Evolutionary conservation across 495 filamentous ascomycete genomes (phyloP).

Genomic region (Tetracladium setigerum): DNA sequence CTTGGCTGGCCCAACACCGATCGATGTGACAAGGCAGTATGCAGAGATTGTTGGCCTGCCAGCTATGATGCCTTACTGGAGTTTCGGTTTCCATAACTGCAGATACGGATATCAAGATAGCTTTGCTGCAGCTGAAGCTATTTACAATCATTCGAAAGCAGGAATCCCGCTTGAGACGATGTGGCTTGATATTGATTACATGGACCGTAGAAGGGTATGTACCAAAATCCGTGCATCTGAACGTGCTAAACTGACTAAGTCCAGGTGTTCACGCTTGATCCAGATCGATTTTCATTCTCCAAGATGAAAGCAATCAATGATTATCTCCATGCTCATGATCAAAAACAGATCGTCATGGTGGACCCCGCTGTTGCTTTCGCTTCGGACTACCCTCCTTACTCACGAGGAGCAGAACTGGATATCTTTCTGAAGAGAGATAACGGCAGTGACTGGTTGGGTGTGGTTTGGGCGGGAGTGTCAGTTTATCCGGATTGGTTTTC

Average conservation of each 20-base stretch:
- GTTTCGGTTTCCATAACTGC: constrained; percentile 78
- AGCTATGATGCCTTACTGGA: constrained; percentile 81
- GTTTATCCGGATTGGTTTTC: constrained; percentile 85
- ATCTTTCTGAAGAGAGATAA: constrained; percentile 60
- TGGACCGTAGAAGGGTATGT: constrained; percentile 47
- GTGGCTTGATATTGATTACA: constrained; percentile 88
- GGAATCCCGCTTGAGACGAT: constrained; percentile 78
- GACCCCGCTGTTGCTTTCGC: constrained; percentile 72
- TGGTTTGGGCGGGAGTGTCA: constrained; percentile 80
- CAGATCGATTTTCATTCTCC: constrained; percentile 59
- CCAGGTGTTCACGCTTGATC: constrained; percentile 67
- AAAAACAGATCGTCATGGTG: constrained; percentile 83
- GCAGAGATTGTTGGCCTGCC: constrained; percentile 59
- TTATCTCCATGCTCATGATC: constrained; percentile 64
- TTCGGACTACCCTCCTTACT: constrained; percentile 53
- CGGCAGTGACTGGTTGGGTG: constrained; percentile 63
- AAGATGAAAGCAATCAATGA: constrained; percentile 62
- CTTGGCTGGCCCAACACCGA: constrained; percentile 62
- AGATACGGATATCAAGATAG: constrained; percentile 74
- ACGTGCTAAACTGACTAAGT: not conserved
- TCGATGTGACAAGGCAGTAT: constrained; percentile 69
- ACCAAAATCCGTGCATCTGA: not conserved
- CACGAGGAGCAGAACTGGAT: constrained; percentile 51
- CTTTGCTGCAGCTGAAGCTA: constrained; percentile 70
- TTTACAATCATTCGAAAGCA: constrained; percentile 71